phyloP scores from a whole-genome alignment of 257 asterid genomes.

The Solanum stenotomum region DNA sequence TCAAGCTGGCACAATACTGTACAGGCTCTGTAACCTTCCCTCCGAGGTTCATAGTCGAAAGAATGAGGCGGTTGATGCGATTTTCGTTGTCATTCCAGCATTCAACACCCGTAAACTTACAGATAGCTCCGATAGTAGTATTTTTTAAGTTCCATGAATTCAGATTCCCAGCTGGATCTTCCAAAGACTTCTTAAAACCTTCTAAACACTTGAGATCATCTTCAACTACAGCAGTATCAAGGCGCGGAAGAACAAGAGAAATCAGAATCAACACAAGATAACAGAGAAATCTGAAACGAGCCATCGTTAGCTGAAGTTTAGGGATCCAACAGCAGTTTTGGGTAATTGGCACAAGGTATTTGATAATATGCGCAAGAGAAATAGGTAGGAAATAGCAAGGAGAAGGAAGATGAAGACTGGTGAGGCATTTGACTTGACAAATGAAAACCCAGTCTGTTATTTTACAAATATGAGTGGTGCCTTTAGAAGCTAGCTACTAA shows the following conservation, averaged over 20 bases:
- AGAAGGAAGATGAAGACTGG: neutral
- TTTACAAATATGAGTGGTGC: neutral
- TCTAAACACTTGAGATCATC: slow-evolving; percentile 70
- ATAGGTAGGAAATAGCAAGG: slow-evolving; percentile 5
- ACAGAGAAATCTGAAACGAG: neutral
- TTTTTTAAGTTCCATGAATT: slow-evolving; percentile 53
- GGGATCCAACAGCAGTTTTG: neutral
- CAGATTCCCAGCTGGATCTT: slow-evolving; percentile 36
- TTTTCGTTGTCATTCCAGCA: slow-evolving; percentile 84
- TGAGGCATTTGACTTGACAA: slow-evolving; percentile 18
- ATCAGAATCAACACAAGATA: neutral
- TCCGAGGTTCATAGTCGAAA: slow-evolving; percentile 38
- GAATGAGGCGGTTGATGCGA: slow-evolving; percentile 39
- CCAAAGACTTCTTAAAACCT: slow-evolving; percentile 40
- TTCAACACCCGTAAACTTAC: slow-evolving; percentile 50
- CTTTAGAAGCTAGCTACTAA: neutral
- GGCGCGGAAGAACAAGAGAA: neutral
- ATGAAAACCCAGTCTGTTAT: neutral
- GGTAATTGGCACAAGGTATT: neutral
- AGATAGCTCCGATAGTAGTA: slow-evolving; percentile 40
- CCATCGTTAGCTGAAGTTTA: neutral
- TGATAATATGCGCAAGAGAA: slow-evolving; percentile 2
- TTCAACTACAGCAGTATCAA: slow-evolving; percentile 16
- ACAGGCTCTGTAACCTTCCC: slow-evolving; percentile 46
- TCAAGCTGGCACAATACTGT: slow-evolving; percentile 53